Base-by-base conservation (phyloP, 371 early-diverging fungal species). In the Mucor mucedo region DNA sequence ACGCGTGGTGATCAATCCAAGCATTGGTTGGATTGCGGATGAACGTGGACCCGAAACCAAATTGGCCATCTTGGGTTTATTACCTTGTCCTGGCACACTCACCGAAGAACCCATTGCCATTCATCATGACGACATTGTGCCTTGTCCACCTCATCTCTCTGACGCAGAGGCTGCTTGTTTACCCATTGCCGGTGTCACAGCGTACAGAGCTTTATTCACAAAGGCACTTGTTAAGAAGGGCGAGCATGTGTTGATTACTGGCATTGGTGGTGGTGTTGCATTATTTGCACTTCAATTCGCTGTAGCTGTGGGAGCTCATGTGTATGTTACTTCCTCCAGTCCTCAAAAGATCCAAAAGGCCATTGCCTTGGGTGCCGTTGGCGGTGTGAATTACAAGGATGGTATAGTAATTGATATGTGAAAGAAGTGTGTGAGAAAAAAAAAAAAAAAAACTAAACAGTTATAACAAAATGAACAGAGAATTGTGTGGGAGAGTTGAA, bases 251-350 rank as follows among this genome's bases (percentile, higher is more conserved):
- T 69, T 91, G n/a, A 78, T 91, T 49, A 84, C 90, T 28, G 92
- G 92, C 39, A 90, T 91, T 68, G 89, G 86, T 21, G 91, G 91
- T 47, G 92, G 92, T 55, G 92, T 91, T 39, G 92, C 92, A 0
- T 64, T 90, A 32, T 77, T 82, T 68, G 89, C 89, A 4, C 68
- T 91, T 39, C 85, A 86, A 56, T 88, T 91, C 65, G 83, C 86
- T 21, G 81, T 89, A 8, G 87, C 89, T 32, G 79, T 71, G 5
- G 91, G 91, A 14, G 90, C 90, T 21, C 79, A 86, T 56, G 90
- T 88, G 4, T 90, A 80, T 68, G 92, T 91, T 45, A 90, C 90
- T 5, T 88, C 89, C 9, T 87, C 88, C 14, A 83, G 79, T 38
- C 77, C 76, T 3, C 78, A 76, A 39, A 91, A 91, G 76, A 87